These are phyloP conservation scores for Pseudopithomyces chartarum DNA, from an alignment of 2,329 filamentous ascomycete species.

Conservation along the genomic window DNA sequence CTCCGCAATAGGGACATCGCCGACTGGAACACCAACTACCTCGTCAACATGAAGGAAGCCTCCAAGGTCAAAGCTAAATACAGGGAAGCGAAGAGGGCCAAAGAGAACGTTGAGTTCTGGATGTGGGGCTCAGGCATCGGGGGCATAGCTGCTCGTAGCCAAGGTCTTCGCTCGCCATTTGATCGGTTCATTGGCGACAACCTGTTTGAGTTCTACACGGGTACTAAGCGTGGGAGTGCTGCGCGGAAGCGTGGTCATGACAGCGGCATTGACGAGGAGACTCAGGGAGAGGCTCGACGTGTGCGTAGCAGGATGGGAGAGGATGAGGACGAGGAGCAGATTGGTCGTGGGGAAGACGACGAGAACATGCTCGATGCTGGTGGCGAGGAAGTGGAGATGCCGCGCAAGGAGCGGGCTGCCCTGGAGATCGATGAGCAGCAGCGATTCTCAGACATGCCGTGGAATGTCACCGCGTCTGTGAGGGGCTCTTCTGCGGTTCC, in stretches of 20 bases:
- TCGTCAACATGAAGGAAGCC: constrained; percentile 62
- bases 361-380: constrained; percentile 32
- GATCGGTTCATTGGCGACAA: constrained; percentile 62
- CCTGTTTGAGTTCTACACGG: constrained; percentile 57
- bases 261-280: constrained; percentile 40
- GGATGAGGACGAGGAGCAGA: constrained; percentile 37
- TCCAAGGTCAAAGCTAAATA: constrained; percentile 51
- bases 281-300: constrained; percentile 37
- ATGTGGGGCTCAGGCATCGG: constrained; percentile 63
- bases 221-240: constrained; percentile 33
- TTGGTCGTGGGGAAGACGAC: constrained; percentile 44
- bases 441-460: constrained; percentile 68
- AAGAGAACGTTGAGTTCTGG: constrained; percentile 67
- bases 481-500: constrained; percentile 55
- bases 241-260: constrained; percentile 41
- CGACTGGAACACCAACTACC: constrained; percentile 64
- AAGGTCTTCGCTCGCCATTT: constrained; percentile 57
- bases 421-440: constrained; percentile 67
- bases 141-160: constrained; percentile 55
- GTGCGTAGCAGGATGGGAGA: constrained; percentile 39
- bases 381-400: constrained; percentile 65
- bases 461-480: constrained; percentile 65
- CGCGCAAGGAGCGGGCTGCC: constrained; percentile 68
- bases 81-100: constrained; percentile 55
- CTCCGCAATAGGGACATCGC: constrained; percentile 62